Evolutionary conservation across 1,139 yeast genomes (phyloP), one percentile per base, ranked within the genome.

Genomic region (Geotrichum fermentans): DNA sequence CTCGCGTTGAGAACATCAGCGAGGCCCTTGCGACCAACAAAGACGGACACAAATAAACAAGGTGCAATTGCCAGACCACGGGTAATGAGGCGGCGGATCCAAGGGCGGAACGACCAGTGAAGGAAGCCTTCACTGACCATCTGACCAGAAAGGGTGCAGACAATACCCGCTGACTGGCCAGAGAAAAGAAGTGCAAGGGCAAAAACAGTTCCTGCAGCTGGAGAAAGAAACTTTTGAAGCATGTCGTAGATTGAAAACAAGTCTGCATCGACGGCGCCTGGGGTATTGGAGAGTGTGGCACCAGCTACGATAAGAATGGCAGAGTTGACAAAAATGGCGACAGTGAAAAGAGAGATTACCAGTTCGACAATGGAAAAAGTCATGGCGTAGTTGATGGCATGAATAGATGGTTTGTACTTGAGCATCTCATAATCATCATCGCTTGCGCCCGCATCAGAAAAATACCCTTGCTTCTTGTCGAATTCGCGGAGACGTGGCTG

Each of bases 101-200:
- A 86, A 4, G 95, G 95, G 57, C 70, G 73, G 42, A 83, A 63
- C 16, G 77, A 77, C 94, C 95, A 85, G 53, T 79, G 77, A 40
- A 86, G 74, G 61, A 84, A 88, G 1, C 95, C 95, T 64, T 86
- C 95, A 56, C 86, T 76, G 3, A 86, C 89, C 58, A 86, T 82
- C 63, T 86, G 95, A 8, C 95, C 95, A 0, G 94, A 87, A 67
- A 86, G 82, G 0, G 95, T 86, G 63, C 95, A 86, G 1, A 86
- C 90, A 52, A 86, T 81, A 43, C 94, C 94, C 0, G 95, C 90
- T 53, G 87, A 80, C 61, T 83, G 87, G 8, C 95, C 95, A 52
- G 87, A 79, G 57, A 82, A 76, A 32, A 86, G 68, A 56, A 86
- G 70, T 0, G 95, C 92, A 40, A 84, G 67, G 78, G 84, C 84